phyloP scores from a whole-genome alignment of 2,329 filamentous ascomycete genomes.

The Colletotrichum eleusines region DNA sequence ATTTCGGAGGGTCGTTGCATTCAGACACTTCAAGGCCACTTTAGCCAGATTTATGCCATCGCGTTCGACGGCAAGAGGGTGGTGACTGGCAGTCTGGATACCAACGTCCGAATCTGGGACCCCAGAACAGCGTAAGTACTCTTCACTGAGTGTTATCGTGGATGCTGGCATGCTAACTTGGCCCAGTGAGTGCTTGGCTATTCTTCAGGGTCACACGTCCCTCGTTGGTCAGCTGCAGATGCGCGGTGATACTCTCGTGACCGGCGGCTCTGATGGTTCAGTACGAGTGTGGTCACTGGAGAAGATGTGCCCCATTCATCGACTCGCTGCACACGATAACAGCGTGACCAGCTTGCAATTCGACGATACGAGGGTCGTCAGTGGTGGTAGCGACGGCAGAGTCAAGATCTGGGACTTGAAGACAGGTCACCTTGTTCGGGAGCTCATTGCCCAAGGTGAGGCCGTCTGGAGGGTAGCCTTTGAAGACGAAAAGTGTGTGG shows the following conservation, averaged over 20 bases:
- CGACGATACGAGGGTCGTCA: conserved; percentile 94
- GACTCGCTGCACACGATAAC: conserved; percentile 96
- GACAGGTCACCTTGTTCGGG: conserved; percentile 88
- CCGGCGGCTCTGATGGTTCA: conserved; percentile 94
- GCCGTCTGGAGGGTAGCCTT: conserved; percentile 98
- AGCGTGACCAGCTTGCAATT: conserved; percentile 98
- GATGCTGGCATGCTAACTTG: conserved; percentile 48
- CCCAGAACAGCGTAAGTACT: conserved; percentile 80
- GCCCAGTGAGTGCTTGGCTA: conserved; percentile 80
- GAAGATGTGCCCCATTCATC: conserved; percentile 91
- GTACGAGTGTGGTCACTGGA: conserved; percentile 96
- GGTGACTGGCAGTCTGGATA: conserved; percentile 95
- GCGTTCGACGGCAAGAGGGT: conserved; percentile 95
- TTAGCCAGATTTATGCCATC: conserved; percentile 98
- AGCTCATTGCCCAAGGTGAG: conserved; percentile 91
- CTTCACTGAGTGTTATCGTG: background rate
- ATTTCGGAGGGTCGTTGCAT: conserved; percentile 95
- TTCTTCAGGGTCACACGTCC: conserved; percentile 96
- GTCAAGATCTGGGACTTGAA: conserved; percentile 99
- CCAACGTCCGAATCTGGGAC: conserved; percentile 97
- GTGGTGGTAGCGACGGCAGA: conserved; percentile 94
- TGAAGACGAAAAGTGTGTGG: conserved; percentile 97
- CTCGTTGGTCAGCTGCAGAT: conserved; percentile 97
- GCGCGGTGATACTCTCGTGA: conserved; percentile 93
- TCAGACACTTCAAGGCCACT: conserved; percentile 91